Evolutionary conservation across 208 protist genomes (phyloP).

Genomic region (Porcisia deanei): DNA sequence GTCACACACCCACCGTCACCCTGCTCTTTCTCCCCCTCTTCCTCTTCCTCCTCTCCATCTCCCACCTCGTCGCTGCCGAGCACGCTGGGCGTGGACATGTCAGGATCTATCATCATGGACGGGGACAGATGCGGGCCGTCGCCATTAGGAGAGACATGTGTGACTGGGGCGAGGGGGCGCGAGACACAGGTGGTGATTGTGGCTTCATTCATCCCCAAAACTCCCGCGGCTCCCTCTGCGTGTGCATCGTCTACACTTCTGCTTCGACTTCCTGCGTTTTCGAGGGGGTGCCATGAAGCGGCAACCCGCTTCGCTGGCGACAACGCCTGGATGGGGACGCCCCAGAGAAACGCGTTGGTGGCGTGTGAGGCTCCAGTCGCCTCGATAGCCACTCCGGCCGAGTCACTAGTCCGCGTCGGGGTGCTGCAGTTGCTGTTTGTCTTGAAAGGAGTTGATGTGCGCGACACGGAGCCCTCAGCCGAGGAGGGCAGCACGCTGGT

Average conservation of each 20-base stretch:
- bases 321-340: not conserved
- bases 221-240: not conserved
- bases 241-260: slow-evolving; percentile 1
- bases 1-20: not conserved
- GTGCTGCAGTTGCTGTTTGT: slow-evolving; percentile 5
- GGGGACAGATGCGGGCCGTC: slow-evolving; percentile 1
- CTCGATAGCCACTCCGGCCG: not conserved
- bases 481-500: slow-evolving; percentile 39
- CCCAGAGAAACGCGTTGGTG: not conserved
- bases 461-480: slow-evolving; percentile 31
- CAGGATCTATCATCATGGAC: slow-evolving; percentile 23
- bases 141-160: slow-evolving; percentile 3
- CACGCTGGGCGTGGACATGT: slow-evolving; percentile 64
- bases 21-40: slow-evolving; percentile 24
- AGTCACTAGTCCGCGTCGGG: not conserved
- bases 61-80: slow-evolving; percentile 51
- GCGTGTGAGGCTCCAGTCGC: not conserved
- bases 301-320: not conserved
- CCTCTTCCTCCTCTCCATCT: slow-evolving; percentile 28
- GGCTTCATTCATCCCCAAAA: not conserved
- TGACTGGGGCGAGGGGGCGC: slow-evolving; percentile 4
- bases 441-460: slow-evolving; percentile 28
- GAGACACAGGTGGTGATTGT: not conserved
- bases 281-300: not conserved
- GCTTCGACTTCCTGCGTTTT: not conserved